phyloP scores from a whole-genome alignment of 164 flowering plant species.

The Aristolochia fimbriata region DNA sequence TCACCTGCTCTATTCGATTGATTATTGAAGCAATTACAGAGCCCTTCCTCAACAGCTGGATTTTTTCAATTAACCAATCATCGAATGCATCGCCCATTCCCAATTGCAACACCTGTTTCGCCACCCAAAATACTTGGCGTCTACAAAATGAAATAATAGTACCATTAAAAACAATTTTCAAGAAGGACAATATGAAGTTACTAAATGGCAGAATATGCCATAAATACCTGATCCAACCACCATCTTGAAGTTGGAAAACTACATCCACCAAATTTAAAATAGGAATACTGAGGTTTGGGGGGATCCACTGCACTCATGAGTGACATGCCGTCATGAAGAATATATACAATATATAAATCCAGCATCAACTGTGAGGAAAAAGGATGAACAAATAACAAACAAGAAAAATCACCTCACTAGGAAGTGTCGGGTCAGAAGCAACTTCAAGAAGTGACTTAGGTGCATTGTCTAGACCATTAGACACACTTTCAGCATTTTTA shows the following conservation, averaged over 20 bases:
- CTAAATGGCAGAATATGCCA: background rate
- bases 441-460: constrained; percentile 33
- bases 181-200: background rate
- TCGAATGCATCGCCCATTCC: constrained; percentile 99
- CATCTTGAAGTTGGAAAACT: constrained; percentile 91
- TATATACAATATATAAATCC: too few relatives aligned
- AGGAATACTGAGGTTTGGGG: constrained; percentile 80
- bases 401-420: constrained; percentile 51
- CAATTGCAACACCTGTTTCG: constrained; percentile 89
- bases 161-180: constrained; percentile 4
- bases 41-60: constrained; percentile 78
- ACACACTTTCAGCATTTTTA: constrained; percentile 18
- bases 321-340: too few relatives aligned
- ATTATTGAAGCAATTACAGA: constrained; percentile 81
- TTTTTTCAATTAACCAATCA: constrained; percentile 96
- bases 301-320: constrained; percentile 70
- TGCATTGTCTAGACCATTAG: constrained; percentile 17
- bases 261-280: constrained; percentile 91
- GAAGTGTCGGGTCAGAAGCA: constrained; percentile 54
- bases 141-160: constrained; percentile 23
- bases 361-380: background rate
- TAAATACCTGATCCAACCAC: constrained; percentile 96
- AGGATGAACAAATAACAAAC: background rate
- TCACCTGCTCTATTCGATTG: constrained; percentile 75
- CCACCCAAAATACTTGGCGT: constrained; percentile 96